Evolutionary conservation across 192 early-diverging fungal genomes (phyloP).

Genomic region (Coemansia sp.): DNA sequence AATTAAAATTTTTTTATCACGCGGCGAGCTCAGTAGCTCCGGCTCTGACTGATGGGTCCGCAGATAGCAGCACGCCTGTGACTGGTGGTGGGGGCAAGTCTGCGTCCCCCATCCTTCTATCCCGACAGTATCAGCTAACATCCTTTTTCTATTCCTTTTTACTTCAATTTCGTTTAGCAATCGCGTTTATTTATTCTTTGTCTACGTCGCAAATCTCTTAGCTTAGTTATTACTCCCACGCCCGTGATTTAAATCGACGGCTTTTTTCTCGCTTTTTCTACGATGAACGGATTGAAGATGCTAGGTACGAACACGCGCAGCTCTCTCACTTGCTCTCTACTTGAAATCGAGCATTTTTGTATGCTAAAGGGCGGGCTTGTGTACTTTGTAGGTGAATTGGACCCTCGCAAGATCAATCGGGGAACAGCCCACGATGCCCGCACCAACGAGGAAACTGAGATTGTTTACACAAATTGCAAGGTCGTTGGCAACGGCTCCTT

Average conservation of each 20-base stretch:
- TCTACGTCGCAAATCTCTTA: background rate
- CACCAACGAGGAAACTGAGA: slow-evolving; percentile 79
- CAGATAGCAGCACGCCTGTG: background rate
- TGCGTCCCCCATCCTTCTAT: background rate
- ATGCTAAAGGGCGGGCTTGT: background rate
- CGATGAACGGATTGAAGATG: slow-evolving; percentile 53
- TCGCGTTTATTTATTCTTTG: background rate
- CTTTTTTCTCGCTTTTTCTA: slow-evolving; percentile 9
- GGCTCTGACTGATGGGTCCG: background rate
- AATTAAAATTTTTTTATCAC: background rate
- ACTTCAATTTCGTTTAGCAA: slow-evolving; percentile 14
- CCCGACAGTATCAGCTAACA: background rate
- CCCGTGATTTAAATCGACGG: background rate
- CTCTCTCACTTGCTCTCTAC: background rate
- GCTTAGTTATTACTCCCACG: slow-evolving; percentile 2
- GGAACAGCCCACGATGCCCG: slow-evolving; percentile 85
- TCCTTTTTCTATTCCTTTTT: background rate
- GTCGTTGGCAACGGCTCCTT: slow-evolving; percentile 97
- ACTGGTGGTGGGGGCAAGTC: background rate
- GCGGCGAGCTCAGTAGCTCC: background rate
- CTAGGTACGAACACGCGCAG: slow-evolving; percentile 30
- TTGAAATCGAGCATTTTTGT: background rate
- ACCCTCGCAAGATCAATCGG: slow-evolving; percentile 67
- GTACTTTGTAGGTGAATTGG: slow-evolving; percentile 45
- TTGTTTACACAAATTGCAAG: slow-evolving; percentile 89